These are phyloP conservation scores for Dimocarpus longan DNA, from an alignment of 345 rosid genomes.

Conservation along the genomic window DNA sequence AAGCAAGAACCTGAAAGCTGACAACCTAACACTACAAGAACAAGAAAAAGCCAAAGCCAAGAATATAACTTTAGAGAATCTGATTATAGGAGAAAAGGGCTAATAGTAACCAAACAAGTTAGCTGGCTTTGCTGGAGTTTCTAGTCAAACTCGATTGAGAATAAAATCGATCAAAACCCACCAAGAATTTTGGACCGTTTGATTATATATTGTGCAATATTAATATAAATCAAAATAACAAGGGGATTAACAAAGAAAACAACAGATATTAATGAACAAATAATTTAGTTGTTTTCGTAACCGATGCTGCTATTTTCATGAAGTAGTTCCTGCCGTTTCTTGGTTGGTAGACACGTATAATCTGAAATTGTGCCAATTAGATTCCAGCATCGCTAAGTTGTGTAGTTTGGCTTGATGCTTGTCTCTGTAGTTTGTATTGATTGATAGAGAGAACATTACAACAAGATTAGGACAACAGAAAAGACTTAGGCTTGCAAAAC, in stretches of 20 bases:
- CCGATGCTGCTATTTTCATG: neutral
- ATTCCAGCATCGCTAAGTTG: slow-evolving; percentile 12
- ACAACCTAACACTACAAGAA: neutral
- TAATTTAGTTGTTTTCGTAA: neutral
- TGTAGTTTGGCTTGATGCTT: slow-evolving; percentile 26
- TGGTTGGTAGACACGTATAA: neutral
- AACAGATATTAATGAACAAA: neutral
- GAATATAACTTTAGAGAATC: slow-evolving; percentile 28
- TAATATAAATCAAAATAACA: neutral
- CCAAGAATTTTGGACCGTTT: slow-evolving; percentile 3
- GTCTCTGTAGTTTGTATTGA: slow-evolving; percentile 15
- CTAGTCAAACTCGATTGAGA: neutral
- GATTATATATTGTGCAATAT: neutral
- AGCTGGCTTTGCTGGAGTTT: slow-evolving; percentile 27
- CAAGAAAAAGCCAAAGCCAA: slow-evolving; percentile 18
- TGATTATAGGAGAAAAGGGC: slow-evolving; percentile 21
- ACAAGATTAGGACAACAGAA: neutral
- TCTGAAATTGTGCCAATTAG: neutral
- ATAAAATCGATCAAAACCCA: neutral
- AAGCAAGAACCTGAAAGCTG: neutral
- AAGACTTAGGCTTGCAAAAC: neutral
- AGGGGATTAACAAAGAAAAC: neutral
- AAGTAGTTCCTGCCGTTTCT: slow-evolving; percentile 10
- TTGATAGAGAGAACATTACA: slow-evolving; percentile 25
- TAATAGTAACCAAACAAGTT: slow-evolving; percentile 21